Evolutionary conservation across 768 basidiomycete genomes (phyloP), one percentile per base, ranked within the genome.

Genomic region (Termitomyces titanicus): DNA sequence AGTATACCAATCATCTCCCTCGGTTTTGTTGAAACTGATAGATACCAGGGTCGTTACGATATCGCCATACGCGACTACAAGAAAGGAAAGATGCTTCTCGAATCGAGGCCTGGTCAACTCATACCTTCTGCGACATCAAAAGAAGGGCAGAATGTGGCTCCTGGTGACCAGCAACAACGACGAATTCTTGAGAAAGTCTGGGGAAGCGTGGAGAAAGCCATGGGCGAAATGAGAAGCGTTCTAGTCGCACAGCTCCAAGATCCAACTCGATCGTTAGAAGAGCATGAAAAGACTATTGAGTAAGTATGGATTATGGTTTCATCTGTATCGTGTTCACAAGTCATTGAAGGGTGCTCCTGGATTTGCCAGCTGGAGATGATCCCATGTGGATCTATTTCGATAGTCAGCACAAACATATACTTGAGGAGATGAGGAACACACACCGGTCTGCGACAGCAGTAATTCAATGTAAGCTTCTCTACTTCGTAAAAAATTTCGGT

Each of bases 251-350:
- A 93, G 63, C 70, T 99, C 43, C 85, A 90, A 68, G 93, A 98
- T 62, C 80, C 88, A 3, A 79, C 74, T 48, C 80, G 92, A 47
- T 85, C 82, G 44, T 79, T 94, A 4, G 97, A 99, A 60, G 96
- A 98, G 61, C 94, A 97, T 56, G 95, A 98, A 73, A 94, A 92
- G 75, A 97, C 92, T 1, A 89, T 99, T 52, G 95, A 98, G 97
- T 94, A 64, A 62, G 86, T 72, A 18, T 40, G 17, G 4, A 48
- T 27, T 37, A 13, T 47, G 33, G 20, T 43, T 11, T 48, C 38
- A n/a, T 11, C 46, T 35, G 31, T 33, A 47, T 48, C n/a, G 11
- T 49, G 24, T 54, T 68, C 43, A 58, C 35, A 34, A 17, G 8
- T 15, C 0, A 50, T 35, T 61, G 5, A 39, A 98, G 96, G 64